Conservation (phyloP, 148 eudicot species). For the Nyssa sinensis region DNA sequence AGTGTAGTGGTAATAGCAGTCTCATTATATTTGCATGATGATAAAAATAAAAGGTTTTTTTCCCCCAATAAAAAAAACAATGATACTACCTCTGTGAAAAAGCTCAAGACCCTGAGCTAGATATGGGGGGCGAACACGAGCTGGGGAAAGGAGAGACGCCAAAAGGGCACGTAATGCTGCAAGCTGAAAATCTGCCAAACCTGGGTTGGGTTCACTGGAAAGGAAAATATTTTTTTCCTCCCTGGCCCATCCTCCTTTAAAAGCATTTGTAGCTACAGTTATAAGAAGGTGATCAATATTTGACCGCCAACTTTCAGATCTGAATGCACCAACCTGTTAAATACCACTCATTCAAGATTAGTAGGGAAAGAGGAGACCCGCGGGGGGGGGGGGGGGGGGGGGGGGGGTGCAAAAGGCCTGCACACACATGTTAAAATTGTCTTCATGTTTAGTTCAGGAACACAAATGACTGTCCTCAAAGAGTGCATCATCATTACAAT, state of each 20-base stretch:
- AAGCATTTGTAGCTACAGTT: conserved; percentile 56
- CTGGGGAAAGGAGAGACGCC: conserved; percentile 82
- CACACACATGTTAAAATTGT: background rate
- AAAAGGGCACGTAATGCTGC: conserved; percentile 77
- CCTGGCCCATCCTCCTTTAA: conserved; percentile 48
- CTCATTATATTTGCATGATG: background rate
- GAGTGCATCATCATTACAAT: background rate
- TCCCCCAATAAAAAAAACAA: no score
- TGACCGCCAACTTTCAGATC: conserved; percentile 71
- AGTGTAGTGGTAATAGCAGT: background rate
- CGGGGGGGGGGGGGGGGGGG: no score
- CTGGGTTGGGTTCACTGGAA: conserved; percentile 20
- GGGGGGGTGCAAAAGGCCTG: background rate
- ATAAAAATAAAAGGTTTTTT: no score
- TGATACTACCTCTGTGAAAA: conserved; percentile 70
- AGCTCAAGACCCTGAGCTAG: conserved; percentile 71
- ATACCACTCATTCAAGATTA: background rate
- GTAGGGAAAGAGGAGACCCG: background rate
- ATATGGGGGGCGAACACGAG: conserved; percentile 64
- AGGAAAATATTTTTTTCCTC: conserved; percentile 27
- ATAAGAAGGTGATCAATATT: conserved; percentile 58
- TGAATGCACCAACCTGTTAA: conserved; percentile 71
- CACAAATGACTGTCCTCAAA: background rate
- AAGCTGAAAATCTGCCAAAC: conserved; percentile 70
- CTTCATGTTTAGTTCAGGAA: background rate